Evolutionary conservation across 2,329 filamentous ascomycete genomes (phyloP), one percentile per base, ranked within the genome.

Genomic region (Orbilia oligospora): DNA sequence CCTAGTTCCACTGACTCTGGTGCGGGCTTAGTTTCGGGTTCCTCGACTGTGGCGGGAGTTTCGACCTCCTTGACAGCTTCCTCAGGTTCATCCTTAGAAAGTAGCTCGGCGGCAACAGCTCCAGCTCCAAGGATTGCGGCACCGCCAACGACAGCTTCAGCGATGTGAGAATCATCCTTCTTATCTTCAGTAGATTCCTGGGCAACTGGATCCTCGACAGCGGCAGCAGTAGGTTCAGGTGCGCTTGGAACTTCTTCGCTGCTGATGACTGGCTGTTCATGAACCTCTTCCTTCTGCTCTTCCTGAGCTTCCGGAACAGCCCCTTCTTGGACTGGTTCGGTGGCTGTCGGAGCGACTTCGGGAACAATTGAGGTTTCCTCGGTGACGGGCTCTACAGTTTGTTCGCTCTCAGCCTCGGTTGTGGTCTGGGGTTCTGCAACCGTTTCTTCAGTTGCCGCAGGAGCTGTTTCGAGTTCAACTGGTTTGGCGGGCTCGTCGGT

Each of bases 131-230:
- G 53, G 33, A 63, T 33, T 14, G 64, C 63, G 16, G 53, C 71
- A 36, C 51, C 70, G 16, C 63, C 63, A 36, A 75, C 18, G 24
- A 67, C 20, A 10, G 55, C 61, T 24, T 66, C 70, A 41, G 61
- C 36, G 20, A 73, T 9, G 3, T 46, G 38, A 30, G 70, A 66
- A 38, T 67, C 61, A 16, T 73, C 70, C 24, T 95, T 97, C 86
- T 94, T 94, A 88, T 98, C 94, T 70, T 97, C 94, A 78, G 93
- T 22, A n/a, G 14, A 5, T 14, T 51, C 33, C 18, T 64, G 27
- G 14, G 27, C 53, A 30, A 48, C 27, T 30, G 58, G 66, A 22
- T 51, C 68, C 51, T 76, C 71, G 12, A 30, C 20, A 20, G 89
- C 55, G 36, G 33, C 55, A 61, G 9, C 18, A 8, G 36, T 24